Percentiles rank a stretch among this genome's conserved stretches.
phyloP scores from a whole-genome alignment of 2,329 filamentous ascomycete genomes.

The Biscogniauxia marginata region DNA sequence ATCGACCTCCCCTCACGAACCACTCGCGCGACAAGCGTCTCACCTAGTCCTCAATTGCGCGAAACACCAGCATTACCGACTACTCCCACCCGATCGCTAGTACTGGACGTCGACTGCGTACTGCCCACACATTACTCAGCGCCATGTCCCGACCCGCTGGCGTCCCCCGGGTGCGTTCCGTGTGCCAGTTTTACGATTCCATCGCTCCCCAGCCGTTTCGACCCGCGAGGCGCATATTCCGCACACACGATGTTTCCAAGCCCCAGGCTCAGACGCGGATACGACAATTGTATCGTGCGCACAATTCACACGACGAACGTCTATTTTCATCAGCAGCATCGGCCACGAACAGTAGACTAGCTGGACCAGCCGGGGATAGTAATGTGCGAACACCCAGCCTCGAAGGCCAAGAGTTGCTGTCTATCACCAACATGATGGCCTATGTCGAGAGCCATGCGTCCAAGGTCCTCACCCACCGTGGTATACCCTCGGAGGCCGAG shows the following conservation, averaged over 20 bases:
- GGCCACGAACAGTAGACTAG: not conserved
- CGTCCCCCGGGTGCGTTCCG: not conserved
- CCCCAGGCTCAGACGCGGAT: not conserved
- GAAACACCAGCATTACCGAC: not conserved
- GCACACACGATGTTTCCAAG: not conserved
- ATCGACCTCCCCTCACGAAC: not conserved
- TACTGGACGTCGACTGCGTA: not conserved
- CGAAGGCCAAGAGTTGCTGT: conserved; percentile 20
- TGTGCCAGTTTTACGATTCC: not conserved
- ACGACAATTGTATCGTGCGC: not conserved
- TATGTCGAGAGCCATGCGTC: conserved; percentile 25
- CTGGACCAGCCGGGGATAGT: conserved; percentile 1
- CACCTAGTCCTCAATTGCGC: not conserved
- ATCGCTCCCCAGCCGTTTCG: not conserved
- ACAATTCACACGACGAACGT: not conserved
- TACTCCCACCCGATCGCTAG: too few relatives aligned
- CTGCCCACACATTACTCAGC: not conserved
- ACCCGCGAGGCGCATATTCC: not conserved
- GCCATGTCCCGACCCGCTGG: not conserved
- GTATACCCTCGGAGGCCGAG: conserved; percentile 29
- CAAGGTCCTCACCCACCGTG: conserved; percentile 22
- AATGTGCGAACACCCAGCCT: not conserved
- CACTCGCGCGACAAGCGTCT: not conserved
- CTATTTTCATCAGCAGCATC: not conserved
- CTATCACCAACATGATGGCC: conserved; percentile 28